These are phyloP conservation scores for Sextonia rubra DNA, from an alignment of 164 flowering plant species.

Conservation along the genomic window DNA sequence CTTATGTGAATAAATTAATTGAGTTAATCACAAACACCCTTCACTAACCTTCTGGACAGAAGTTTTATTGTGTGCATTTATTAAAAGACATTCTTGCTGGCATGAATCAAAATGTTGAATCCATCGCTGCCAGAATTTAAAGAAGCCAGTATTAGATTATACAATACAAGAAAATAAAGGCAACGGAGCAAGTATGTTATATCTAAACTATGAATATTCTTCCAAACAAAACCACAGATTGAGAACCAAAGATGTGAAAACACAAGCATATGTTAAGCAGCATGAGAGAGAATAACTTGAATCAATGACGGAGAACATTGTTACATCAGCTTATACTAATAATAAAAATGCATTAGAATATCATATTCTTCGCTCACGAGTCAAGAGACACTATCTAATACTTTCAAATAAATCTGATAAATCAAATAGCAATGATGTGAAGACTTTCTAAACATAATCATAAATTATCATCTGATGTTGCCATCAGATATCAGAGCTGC, in stretches of 20 bases:
- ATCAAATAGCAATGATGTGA: no score
- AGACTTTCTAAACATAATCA: no score
- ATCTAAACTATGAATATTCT: neutral
- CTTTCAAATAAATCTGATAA: no score
- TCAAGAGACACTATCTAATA: no score
- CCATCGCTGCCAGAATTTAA: slow-evolving; percentile 60
- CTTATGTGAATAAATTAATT: neutral
- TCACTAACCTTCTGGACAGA: slow-evolving; percentile 72
- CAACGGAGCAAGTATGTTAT: neutral
- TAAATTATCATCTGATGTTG: no score
- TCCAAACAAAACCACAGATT: neutral
- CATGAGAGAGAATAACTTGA: neutral
- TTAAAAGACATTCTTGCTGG: slow-evolving; percentile 61
- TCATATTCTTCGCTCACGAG: no score
- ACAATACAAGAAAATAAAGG: neutral
- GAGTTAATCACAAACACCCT: neutral
- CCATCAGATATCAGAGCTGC: no score
- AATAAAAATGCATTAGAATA: no score
- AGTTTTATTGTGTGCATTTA: slow-evolving; percentile 74
- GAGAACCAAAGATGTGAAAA: neutral
- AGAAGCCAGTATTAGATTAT: neutral
- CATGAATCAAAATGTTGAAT: slow-evolving; percentile 48
- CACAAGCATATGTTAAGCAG: neutral
- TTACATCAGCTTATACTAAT: neutral
- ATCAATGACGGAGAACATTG: neutral